A percentile compares a stretch with the other conserved stretches of the same genome.
Evolutionary conservation across 1,139 yeast species (phyloP).

Genomic region (Torulaspora pretoriensis): DNA sequence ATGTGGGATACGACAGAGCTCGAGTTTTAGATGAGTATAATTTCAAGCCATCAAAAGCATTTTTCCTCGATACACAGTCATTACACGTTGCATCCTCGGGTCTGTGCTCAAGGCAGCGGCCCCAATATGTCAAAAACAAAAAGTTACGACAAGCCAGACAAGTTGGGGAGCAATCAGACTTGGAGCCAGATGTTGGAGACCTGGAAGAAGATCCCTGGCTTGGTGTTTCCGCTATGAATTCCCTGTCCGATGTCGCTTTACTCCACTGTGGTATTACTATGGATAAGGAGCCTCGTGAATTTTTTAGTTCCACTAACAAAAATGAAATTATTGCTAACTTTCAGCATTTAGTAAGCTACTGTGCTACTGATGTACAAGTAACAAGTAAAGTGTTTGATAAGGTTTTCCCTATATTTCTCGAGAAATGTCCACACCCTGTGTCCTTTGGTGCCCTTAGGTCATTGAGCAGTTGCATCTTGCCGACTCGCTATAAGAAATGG

Average conservation of each 20-base stretch:
- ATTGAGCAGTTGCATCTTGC: conserved; percentile 72
- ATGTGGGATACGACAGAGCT: conserved; percentile 87
- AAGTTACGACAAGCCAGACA: conserved; percentile 18
- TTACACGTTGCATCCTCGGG: conserved; percentile 89
- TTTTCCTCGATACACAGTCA: conserved; percentile 88
- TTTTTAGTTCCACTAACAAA: conserved; percentile 55
- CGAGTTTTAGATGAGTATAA: conserved; percentile 80
- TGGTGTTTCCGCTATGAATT: conserved; percentile 68
- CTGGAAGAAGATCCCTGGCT: conserved; percentile 67
- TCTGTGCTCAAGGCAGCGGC: conserved; percentile 87
- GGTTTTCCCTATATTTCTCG: conserved; percentile 63
- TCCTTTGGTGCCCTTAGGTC: conserved; percentile 84
- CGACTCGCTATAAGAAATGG: conserved; percentile 72
- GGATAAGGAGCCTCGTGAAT: conserved; percentile 63
- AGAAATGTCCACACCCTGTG: conserved; percentile 86
- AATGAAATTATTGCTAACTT: conserved; percentile 55
- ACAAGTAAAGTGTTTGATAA: conserved; percentile 68
- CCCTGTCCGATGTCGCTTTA: conserved; percentile 74
- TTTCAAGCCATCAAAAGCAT: conserved; percentile 61
- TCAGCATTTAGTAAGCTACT: conserved; percentile 63
- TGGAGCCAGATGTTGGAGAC: conserved; percentile 2
- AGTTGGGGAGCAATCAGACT: conserved; percentile 9
- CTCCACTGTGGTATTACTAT: conserved; percentile 72
- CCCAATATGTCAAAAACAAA: conserved; percentile 62
- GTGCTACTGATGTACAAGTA: conserved; percentile 78